A percentile compares a stretch with the other conserved stretches of the same genome.
Evolutionary conservation across 495 filamentous ascomycete genomes (phyloP).

Genomic region (Cetradonia linearis): DNA sequence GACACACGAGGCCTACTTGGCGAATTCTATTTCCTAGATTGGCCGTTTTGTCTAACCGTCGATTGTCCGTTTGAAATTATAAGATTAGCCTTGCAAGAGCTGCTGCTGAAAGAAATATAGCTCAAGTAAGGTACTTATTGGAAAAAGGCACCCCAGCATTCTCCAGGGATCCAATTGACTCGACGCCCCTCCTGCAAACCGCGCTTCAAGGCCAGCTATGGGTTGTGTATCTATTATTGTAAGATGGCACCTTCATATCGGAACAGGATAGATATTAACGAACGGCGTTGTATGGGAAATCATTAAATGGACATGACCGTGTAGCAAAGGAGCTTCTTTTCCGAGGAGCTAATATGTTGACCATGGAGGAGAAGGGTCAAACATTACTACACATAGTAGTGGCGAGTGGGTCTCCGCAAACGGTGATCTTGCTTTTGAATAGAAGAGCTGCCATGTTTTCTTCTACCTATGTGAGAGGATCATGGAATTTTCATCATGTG

Average conservation of each 20-base stretch:
- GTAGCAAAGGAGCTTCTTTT: background rate
- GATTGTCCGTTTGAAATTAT: background rate
- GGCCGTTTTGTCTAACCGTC: background rate
- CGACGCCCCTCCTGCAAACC: background rate
- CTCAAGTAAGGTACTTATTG: background rate
- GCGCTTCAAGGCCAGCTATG: background rate
- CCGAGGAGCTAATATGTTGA: background rate
- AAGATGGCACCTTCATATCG: background rate
- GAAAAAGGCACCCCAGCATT: background rate
- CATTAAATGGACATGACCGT: background rate
- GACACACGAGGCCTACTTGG: background rate
- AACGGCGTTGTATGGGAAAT: background rate
- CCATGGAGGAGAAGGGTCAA: background rate
- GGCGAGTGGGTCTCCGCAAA: background rate
- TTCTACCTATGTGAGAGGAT: background rate
- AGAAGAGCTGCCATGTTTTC: too few species aligned
- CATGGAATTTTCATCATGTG: background rate
- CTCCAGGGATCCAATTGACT: background rate
- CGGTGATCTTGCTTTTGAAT: background rate
- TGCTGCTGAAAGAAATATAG: background rate
- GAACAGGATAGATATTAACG: background rate
- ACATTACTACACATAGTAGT: conserved; percentile 16
- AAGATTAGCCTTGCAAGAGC: background rate
- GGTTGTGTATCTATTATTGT: background rate
- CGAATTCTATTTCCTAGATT: background rate